These are phyloP conservation scores for Termitomyces titanicus DNA, from an alignment of 768 basidiomycete species.

Conservation along the genomic window DNA sequence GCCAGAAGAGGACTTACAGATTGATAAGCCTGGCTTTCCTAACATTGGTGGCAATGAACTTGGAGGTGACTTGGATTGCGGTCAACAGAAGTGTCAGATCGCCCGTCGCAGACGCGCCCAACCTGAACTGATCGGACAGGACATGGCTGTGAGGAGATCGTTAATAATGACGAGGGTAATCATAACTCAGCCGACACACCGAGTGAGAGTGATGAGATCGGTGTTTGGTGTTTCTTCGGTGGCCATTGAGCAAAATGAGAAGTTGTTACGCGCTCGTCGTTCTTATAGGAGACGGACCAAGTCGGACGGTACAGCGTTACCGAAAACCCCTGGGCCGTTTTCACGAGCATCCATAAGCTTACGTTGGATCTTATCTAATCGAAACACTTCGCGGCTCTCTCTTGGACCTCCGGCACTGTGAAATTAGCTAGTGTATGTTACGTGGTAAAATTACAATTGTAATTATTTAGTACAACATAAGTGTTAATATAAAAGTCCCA, in stretches of 20 bases:
- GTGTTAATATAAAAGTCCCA: conserved; percentile 16
- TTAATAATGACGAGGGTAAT: neutral
- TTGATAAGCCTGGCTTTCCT: conserved; percentile 97
- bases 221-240: conserved; percentile 72
- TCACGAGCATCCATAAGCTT: conserved; percentile 8
- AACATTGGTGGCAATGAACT: conserved; percentile 98
- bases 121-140: conserved; percentile 76
- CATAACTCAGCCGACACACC: conserved; percentile 44
- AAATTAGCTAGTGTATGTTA: no score
- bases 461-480: conserved; percentile 1
- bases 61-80: conserved; percentile 93
- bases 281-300: conserved; percentile 13
- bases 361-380: conserved; percentile 15
- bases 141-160: conserved; percentile 60
- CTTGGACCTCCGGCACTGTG: neutral
- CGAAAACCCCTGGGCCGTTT: conserved; percentile 14
- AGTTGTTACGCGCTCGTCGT: conserved; percentile 3
- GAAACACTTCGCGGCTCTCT: conserved; percentile 10
- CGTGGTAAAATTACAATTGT: neutral
- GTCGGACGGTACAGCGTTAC: conserved; percentile 18
- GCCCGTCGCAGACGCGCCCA: conserved; percentile 83
- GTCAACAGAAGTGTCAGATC: conserved; percentile 93
- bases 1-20: conserved; percentile 53
- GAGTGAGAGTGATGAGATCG: conserved; percentile 90
- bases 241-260: conserved; percentile 30